Evolutionary conservation across 1,284 basidiomycete genomes (phyloP).

Genomic region (Irpex sp.): DNA sequence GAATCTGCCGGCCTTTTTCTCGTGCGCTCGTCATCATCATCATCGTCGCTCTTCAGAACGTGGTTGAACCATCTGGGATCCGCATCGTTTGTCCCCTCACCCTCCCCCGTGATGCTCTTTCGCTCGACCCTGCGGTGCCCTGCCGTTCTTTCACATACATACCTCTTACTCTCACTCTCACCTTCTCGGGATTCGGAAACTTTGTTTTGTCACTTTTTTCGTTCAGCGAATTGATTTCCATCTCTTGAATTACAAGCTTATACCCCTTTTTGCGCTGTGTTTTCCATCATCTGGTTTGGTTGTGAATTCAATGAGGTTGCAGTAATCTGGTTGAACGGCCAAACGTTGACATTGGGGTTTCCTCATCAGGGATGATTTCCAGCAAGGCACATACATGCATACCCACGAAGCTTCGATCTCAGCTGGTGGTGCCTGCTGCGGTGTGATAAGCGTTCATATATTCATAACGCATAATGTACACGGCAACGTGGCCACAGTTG

Average conservation of each 20-base stretch:
- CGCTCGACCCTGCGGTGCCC: not conserved
- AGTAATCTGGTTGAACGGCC: too few relatives aligned
- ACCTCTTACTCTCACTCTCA: not conserved
- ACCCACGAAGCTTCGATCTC: too few relatives aligned
- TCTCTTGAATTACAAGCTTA: too few relatives aligned
- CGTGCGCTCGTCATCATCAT: not conserved
- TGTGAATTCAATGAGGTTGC: too few relatives aligned
- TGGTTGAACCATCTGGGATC: not conserved
- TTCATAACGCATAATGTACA: too few relatives aligned
- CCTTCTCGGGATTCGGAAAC: not conserved
- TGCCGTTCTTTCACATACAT: not conserved
- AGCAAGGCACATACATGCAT: too few relatives aligned
- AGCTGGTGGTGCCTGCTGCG: not conserved
- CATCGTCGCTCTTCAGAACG: not conserved
- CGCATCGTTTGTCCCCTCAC: not conserved
- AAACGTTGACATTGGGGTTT: too few relatives aligned
- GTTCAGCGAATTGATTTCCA: not conserved
- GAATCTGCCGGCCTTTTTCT: not conserved
- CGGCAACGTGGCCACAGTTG: too few relatives aligned
- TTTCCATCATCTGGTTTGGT: too few relatives aligned
- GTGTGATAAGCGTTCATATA: not conserved
- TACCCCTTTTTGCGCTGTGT: too few relatives aligned
- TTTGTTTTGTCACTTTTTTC: not conserved
- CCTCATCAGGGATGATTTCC: too few relatives aligned
- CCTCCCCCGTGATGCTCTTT: not conserved